phyloP scores from a whole-genome alignment of 352 stramenopile species.

The Phytophthora foliorum region DNA sequence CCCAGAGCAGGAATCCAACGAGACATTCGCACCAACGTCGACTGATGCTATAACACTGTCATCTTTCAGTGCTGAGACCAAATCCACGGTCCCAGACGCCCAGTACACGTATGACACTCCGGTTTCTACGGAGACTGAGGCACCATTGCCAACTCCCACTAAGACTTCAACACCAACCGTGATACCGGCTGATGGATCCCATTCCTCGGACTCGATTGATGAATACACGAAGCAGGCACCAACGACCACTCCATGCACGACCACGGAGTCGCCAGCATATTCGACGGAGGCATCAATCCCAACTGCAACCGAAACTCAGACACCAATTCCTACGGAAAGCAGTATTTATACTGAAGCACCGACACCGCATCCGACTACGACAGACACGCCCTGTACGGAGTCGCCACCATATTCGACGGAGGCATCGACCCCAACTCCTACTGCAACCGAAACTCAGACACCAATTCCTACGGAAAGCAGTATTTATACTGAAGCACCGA shows the following conservation, averaged over 20 bases:
- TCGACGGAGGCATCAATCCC: slow-evolving; percentile 16
- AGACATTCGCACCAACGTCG: slow-evolving; percentile 6
- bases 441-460: neutral
- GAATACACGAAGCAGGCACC: neutral
- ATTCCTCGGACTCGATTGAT: neutral
- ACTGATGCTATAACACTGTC: slow-evolving; percentile 3
- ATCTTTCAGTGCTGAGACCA: neutral
- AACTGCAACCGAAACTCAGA: neutral
- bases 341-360: slow-evolving; percentile 2
- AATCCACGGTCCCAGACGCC: neutral
- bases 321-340: slow-evolving; percentile 7
- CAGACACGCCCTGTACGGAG: neutral
- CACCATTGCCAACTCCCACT: slow-evolving; percentile 1
- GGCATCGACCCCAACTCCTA: slow-evolving; percentile 18
- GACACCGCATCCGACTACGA: neutral
- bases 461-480: slow-evolving; percentile 8
- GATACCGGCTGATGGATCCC: neutral
- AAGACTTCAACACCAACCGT: neutral
- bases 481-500: slow-evolving; percentile 4
- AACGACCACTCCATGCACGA: slow-evolving; percentile 7
- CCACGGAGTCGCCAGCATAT: neutral
- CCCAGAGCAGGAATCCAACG: neutral
- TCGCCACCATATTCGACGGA: slow-evolving; percentile 5
- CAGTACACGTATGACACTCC: slow-evolving; percentile 12
- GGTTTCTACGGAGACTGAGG: slow-evolving; percentile 16